These are phyloP conservation scores for Agroathelia rolfsii DNA, from an alignment of 1,284 basidiomycete genomes.

Conservation along the genomic window DNA sequence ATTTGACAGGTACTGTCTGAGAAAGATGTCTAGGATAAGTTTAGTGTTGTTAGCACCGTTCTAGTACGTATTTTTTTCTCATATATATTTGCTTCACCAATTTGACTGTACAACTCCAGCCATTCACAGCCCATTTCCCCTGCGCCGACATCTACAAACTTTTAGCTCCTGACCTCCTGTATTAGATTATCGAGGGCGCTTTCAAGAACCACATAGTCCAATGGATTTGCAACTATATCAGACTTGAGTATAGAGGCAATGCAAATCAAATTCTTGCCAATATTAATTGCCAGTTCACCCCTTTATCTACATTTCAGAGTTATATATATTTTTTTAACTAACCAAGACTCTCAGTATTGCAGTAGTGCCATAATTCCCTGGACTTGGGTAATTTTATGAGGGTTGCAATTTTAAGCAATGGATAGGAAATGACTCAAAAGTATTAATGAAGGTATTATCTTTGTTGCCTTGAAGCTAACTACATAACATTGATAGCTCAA, in stretches of 20 bases:
- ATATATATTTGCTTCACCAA: slow-evolving; percentile 11
- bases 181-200: slow-evolving; percentile 14
- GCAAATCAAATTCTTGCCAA: slow-evolving; percentile 1
- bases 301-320: background rate
- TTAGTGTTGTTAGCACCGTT: slow-evolving; percentile 20
- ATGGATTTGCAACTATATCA: slow-evolving; percentile 9
- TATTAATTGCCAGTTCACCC: slow-evolving; percentile 9
- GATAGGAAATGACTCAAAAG: slow-evolving; percentile 26
- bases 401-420: slow-evolving; percentile 15
- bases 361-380: slow-evolving; percentile 3
- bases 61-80: slow-evolving; percentile 13
- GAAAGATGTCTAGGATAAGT: slow-evolving; percentile 19
- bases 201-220: slow-evolving; percentile 14
- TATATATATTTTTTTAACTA: background rate
- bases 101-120: slow-evolving; percentile 3
- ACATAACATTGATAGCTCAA: too few relatives aligned
- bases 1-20: slow-evolving; percentile 11
- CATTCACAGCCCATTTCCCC: slow-evolving; percentile 11
- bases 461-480: too few relatives aligned
- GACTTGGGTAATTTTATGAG: slow-evolving; percentile 4
- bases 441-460: slow-evolving; percentile 5
- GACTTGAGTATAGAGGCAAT: slow-evolving; percentile 1
- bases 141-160: slow-evolving; percentile 8
- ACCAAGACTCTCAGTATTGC: slow-evolving; percentile 8
- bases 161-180: slow-evolving; percentile 13